Evolutionary conservation across 441 rosid genomes (phyloP), one percentile per base, ranked within the genome.

Genomic region (Euphorbia neoarborescens): DNA sequence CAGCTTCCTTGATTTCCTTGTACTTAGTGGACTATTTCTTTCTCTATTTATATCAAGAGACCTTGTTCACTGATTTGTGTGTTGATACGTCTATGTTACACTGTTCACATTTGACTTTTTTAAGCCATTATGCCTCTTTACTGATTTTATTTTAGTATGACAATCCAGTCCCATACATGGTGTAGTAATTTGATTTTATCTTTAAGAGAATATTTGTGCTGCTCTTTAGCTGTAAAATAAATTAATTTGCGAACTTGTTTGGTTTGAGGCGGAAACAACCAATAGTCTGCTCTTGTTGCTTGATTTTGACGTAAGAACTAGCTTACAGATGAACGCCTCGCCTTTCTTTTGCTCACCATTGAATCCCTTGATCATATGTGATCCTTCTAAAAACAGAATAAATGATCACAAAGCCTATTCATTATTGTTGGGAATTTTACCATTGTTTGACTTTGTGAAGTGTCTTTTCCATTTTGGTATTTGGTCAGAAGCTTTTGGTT

Each of bases 51-150:
- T 66, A 48, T 38, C 51, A 69, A 70, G 44, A 62, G 57, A 17
- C 40, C 37, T 65, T 44, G 50, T 73, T 76, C 72, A 72, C 69
- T 74, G 67, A 20, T 68, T 32, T 32, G 34, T 32, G 34, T 32
- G 34, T 32, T 32, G 34, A 32, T 32, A 32, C 34, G 64, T 59
- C 56, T 70, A 62, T 76, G 51, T 75, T 58, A 75, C 72, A 68
- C 71, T 65, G 75, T 78, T 77, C 61, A 71, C 61, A 40, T 32
- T 71, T 75, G 77, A 75, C 81, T 73, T 60, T 30, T 64, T 69
- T 56, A 46, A 4, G 22, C 62, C 13, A 9, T 9, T 19, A 8
- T 8, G 46, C 40, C 15, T 54, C 71, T 61, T n/a, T 28, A 32
- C 34, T 42, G 48, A 61, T 71, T 51, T 66, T 32, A n/a, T 32